A percentile compares a stretch with the other conserved stretches of the same genome.
phyloP scores from a whole-genome alignment of 2,329 filamentous ascomycete genomes.

The Cryphonectria parasitica region DNA sequence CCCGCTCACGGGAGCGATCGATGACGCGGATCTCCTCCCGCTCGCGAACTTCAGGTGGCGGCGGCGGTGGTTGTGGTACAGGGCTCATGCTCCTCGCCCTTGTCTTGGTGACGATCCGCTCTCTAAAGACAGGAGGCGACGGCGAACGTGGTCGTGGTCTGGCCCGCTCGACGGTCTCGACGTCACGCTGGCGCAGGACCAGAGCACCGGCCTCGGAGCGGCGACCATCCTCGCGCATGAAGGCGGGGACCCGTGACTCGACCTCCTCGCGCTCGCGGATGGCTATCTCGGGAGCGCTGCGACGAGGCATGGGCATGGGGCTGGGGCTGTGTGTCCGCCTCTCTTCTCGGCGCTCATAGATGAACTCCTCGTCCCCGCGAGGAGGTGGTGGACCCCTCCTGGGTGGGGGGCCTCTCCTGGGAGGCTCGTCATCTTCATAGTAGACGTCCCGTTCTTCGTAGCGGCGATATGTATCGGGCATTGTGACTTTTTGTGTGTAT shows the following conservation, averaged over 20 bases:
- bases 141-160: slow-evolving; percentile 51
- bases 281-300: slow-evolving; percentile 42
- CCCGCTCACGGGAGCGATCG: slow-evolving; percentile 41
- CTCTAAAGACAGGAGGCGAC: slow-evolving; percentile 45
- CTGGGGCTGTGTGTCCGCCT: slow-evolving; percentile 22
- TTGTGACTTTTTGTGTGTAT: slow-evolving; percentile 27
- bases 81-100: slow-evolving; percentile 48
- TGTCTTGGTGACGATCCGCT: slow-evolving; percentile 45
- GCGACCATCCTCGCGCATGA: slow-evolving; percentile 55
- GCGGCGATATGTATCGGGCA: slow-evolving; percentile 36
- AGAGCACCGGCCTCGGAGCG: slow-evolving; percentile 54
- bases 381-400: slow-evolving; percentile 22
- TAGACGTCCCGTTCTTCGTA: slow-evolving; percentile 53
- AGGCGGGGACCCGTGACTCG: slow-evolving; percentile 51
- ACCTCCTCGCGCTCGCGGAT: slow-evolving; percentile 49
- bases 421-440: slow-evolving; percentile 39
- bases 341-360: slow-evolving; percentile 27
- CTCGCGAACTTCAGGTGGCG: slow-evolving; percentile 35
- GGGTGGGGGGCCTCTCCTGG: slow-evolving; percentile 22
- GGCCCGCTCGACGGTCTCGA: slow-evolving; percentile 56
- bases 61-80: slow-evolving; percentile 36
- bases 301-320: slow-evolving; percentile 27
- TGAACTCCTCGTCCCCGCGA: slow-evolving; percentile 29
- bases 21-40: slow-evolving; percentile 38
- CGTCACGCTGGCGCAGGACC: slow-evolving; percentile 58